A percentile compares a stretch with the other conserved stretches of the same genome.
These are phyloP conservation scores for Ogataea naganishii DNA, from an alignment of 805 yeast genomes.

Conservation along the genomic window DNA sequence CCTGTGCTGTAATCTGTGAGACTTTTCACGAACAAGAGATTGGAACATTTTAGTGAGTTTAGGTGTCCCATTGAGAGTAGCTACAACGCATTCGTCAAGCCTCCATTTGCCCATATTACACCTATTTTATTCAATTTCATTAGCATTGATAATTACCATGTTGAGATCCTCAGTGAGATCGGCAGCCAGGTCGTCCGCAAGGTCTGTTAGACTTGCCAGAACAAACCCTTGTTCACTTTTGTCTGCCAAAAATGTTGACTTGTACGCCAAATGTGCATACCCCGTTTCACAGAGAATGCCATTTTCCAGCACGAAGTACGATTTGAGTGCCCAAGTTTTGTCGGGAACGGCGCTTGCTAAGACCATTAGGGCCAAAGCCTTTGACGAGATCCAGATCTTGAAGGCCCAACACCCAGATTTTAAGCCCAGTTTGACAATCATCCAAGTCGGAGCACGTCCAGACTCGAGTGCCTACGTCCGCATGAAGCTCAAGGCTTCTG, in stretches of 20 bases:
- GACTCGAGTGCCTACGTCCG: constrained; percentile 78
- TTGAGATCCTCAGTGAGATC: constrained; percentile 1
- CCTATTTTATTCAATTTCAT: no score
- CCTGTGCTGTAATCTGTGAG: no score
- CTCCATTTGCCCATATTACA: no score
- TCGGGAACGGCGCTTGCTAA: constrained; percentile 42
- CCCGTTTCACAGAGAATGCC: constrained; percentile 1
- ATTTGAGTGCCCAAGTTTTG: constrained; percentile 22
- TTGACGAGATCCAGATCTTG: constrained; percentile 28
- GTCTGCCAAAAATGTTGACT: neutral
- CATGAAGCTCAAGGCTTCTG: constrained; percentile 73
- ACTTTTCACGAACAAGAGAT: no score
- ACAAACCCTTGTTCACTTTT: neutral
- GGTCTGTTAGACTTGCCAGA: neutral
- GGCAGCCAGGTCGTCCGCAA: neutral
- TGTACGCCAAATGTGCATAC: neutral
- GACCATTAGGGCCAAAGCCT: constrained; percentile 33
- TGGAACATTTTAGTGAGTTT: no score
- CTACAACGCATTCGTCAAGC: no score
- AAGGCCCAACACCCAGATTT: constrained; percentile 43
- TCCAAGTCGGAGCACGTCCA: constrained; percentile 71
- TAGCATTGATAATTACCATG: no score
- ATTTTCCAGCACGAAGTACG: constrained; percentile 10
- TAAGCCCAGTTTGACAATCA: constrained; percentile 56
- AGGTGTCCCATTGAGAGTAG: no score